Conservation (phyloP, 1,284 basidiomycete genomes). For the Cystobasidium slooffiae region DNA sequence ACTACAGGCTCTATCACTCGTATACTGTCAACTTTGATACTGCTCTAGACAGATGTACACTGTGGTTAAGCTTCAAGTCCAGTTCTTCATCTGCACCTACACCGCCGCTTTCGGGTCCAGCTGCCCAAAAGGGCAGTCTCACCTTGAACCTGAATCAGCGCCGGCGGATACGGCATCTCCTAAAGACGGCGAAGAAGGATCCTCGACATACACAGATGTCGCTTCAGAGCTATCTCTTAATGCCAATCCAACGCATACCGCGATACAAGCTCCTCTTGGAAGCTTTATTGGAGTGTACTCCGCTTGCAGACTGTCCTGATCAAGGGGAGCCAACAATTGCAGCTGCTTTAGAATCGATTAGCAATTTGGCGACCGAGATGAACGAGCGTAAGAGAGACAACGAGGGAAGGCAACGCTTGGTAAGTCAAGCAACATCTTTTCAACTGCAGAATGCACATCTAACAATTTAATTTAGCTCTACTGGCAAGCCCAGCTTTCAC, state of each 20-base stretch:
- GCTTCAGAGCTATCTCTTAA: conserved; percentile 88
- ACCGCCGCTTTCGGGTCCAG: conserved; percentile 60
- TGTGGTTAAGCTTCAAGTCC: conserved; percentile 67
- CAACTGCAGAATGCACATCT: conserved; percentile 26
- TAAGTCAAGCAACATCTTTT: conserved; percentile 59
- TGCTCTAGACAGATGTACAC: conserved; percentile 79
- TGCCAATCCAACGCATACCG: conserved; percentile 95
- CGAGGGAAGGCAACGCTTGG: conserved; percentile 83
- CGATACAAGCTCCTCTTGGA: conserved; percentile 79
- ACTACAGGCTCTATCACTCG: conserved; percentile 73
- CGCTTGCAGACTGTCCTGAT: conserved; percentile 17
- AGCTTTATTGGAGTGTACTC: conserved; percentile 46
- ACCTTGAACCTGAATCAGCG: conserved; percentile 43
- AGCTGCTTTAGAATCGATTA: conserved; percentile 80
- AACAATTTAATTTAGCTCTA: conserved; percentile 42
- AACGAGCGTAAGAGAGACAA: conserved; percentile 95
- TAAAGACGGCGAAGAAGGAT: conserved; percentile 56
- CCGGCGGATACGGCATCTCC: conserved; percentile 49
- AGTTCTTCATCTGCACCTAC: background rate
- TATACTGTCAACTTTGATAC: conserved; percentile 97
- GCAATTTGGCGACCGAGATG: conserved; percentile 85
- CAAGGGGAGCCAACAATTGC: conserved; percentile 66
- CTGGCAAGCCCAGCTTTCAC: conserved; percentile 86
- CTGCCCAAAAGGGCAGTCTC: conserved; percentile 27
- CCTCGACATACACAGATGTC: conserved; percentile 93